A percentile compares a stretch with the other conserved stretches of the same genome.
Evolutionary conservation across 495 filamentous ascomycete species (phyloP).

Genomic region (Stereocaulon alpinum): DNA sequence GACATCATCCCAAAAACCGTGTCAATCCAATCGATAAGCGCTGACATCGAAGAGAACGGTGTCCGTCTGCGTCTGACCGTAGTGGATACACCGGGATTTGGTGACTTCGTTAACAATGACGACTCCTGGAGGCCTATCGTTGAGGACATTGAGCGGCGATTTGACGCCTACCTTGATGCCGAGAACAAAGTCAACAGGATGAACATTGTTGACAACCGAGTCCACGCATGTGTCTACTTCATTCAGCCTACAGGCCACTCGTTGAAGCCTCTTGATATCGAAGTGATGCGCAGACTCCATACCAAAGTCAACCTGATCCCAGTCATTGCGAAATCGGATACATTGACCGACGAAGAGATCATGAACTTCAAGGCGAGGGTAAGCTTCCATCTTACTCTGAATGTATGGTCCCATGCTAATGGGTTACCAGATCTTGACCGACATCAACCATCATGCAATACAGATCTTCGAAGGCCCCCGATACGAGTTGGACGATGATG

Average conservation of each 20-base stretch:
- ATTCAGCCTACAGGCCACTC: constrained; percentile 98
- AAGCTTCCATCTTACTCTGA: constrained; percentile 30
- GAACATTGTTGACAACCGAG: constrained; percentile 98
- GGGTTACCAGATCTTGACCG: constrained; percentile 70
- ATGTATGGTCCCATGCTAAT: constrained; percentile 7
- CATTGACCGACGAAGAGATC: constrained; percentile 94
- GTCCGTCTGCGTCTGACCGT: constrained; percentile 95
- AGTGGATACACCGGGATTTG: constrained; percentile 95
- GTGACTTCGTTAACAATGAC: constrained; percentile 99
- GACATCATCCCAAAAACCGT: constrained; percentile 99
- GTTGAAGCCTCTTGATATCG: constrained; percentile 97
- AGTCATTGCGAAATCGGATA: constrained; percentile 97
- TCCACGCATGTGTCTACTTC: constrained; percentile 98
- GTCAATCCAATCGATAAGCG: constrained; percentile 94
- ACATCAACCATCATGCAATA: constrained; percentile 92
- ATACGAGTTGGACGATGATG: constrained; percentile 97
- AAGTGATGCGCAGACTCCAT: constrained; percentile 97
- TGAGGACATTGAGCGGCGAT: constrained; percentile 98
- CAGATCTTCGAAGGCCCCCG: constrained; percentile 98
- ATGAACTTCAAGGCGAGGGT: constrained; percentile 87
- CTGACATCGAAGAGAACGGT: constrained; percentile 97
- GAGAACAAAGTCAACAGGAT: constrained; percentile 99
- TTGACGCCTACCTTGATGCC: constrained; percentile 94
- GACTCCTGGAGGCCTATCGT: constrained; percentile 98
- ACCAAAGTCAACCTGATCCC: constrained; percentile 99